phyloP scores from a whole-genome alignment of 1,284 basidiomycete genomes.

The Amanita bisporigera region DNA sequence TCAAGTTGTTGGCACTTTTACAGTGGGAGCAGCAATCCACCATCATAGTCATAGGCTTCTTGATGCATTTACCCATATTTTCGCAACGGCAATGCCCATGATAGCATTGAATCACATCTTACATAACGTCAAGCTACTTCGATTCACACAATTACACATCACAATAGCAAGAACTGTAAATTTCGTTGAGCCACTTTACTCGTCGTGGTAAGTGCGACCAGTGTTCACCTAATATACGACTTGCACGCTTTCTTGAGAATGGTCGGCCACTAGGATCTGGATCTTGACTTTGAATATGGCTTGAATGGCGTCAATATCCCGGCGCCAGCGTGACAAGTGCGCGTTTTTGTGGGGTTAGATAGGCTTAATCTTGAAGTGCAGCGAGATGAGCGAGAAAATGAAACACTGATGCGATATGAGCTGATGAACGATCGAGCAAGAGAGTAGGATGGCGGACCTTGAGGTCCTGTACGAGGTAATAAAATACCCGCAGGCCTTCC shows the following conservation, averaged over 20 bases:
- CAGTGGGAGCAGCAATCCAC: no score
- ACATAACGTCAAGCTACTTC: not conserved
- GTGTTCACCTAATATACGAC: conserved; percentile 40
- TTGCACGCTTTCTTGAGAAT: conserved; percentile 50
- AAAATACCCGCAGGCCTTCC: conserved; percentile 97
- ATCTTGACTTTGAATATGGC: not conserved
- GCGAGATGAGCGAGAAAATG: conserved; percentile 95
- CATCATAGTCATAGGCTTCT: no score
- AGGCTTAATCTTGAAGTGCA: conserved; percentile 99
- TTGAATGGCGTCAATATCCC: not conserved
- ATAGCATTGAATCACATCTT: not conserved
- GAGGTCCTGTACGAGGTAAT: conserved; percentile 97
- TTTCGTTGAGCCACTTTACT: not conserved
- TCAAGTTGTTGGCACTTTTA: no score
- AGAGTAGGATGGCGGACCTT: conserved; percentile 62
- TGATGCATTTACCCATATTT: no score
- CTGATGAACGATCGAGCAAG: not conserved
- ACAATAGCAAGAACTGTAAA: not conserved
- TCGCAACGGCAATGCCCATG: no score
- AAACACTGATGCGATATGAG: conserved; percentile 69
- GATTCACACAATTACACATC: not conserved
- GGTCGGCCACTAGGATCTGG: conserved; percentile 6
- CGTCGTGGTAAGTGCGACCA: not conserved
- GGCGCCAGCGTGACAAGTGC: no score
- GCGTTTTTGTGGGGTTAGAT: conserved; percentile 56